Evolutionary conservation across 768 basidiomycete species (phyloP).

Genomic region (Lactifluus rugatus): DNA sequence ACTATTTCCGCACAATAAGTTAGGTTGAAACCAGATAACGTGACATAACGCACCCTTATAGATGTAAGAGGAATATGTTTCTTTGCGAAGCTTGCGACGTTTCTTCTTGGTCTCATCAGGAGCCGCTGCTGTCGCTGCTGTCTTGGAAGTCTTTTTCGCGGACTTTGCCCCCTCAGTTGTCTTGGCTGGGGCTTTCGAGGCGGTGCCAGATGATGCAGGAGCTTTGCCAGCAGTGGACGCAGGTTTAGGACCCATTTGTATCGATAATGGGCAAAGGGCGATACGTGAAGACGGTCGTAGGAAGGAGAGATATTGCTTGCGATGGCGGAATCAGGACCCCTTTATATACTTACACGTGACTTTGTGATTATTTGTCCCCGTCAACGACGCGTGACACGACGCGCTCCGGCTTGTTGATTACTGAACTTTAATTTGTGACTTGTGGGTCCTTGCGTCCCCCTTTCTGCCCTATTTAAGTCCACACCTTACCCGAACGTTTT

Average conservation of each 20-base stretch:
- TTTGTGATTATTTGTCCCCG: conserved; percentile 23
- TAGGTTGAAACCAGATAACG: neutral
- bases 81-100: conserved; percentile 79
- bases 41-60: conserved; percentile 59
- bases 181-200: conserved; percentile 54
- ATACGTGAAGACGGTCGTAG: conserved; percentile 1
- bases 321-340: conserved; percentile 2
- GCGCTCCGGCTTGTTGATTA: conserved; percentile 31
- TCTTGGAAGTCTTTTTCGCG: conserved; percentile 48
- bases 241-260: conserved; percentile 58
- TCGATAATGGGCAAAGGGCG: conserved; percentile 9
- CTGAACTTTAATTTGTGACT: conserved; percentile 27
- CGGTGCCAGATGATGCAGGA: conserved; percentile 52
- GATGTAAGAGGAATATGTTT: conserved; percentile 92
- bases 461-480: conserved; percentile 25
- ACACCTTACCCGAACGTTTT: neutral
- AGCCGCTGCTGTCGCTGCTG: conserved; percentile 47
- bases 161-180: conserved; percentile 40
- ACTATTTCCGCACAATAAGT: conserved; percentile 35
- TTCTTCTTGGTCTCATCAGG: conserved; percentile 72
- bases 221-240: conserved; percentile 81
- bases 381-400: conserved; percentile 21
- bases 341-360: conserved; percentile 15
- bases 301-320: neutral
- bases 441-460: neutral